Percentiles rank a stretch among this genome's conserved stretches.
Evolutionary conservation across 2,329 filamentous ascomycete species (phyloP).

Genomic region (Arthrinium puccinioides): DNA sequence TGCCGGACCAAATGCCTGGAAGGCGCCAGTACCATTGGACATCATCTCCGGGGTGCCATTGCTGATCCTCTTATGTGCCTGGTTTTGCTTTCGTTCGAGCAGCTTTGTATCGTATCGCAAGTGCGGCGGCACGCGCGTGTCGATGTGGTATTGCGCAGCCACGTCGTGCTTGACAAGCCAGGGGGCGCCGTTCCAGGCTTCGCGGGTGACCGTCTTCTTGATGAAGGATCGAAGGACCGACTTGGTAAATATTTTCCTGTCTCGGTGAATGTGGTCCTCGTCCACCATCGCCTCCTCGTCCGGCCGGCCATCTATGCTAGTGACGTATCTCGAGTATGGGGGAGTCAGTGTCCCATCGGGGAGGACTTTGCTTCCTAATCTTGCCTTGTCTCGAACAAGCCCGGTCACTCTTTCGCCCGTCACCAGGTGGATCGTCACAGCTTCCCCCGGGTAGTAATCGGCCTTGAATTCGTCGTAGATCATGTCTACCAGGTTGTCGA

Average conservation of each 20-base stretch:
- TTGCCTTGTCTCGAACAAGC: conserved; percentile 77
- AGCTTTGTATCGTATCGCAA: conserved; percentile 75
- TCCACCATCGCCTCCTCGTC: conserved; percentile 73
- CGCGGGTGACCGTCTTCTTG: conserved; percentile 86
- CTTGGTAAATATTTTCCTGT: conserved; percentile 91
- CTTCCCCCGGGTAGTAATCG: conserved; percentile 86
- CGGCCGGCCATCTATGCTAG: conserved; percentile 61
- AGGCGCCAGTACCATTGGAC: conserved; percentile 11
- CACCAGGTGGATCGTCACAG: conserved; percentile 65
- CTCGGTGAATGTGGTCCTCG: conserved; percentile 74
- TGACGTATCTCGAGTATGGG: conserved; percentile 73
- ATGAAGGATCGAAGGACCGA: conserved; percentile 89
- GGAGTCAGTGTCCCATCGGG: conserved; percentile 64
- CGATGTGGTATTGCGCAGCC: conserved; percentile 77
- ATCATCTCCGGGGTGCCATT: conserved; percentile 22
- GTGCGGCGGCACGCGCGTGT: conserved; percentile 77
- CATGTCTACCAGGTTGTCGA: conserved; percentile 70
- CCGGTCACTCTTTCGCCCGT: conserved; percentile 66
- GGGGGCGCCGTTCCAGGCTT: conserved; percentile 91
- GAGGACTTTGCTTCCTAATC: conserved; percentile 55
- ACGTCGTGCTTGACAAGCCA: conserved; percentile 90
- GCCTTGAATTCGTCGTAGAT: conserved; percentile 75
- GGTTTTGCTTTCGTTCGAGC: conserved; percentile 66
- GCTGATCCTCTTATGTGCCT: conserved; percentile 55
- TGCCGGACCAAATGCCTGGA: conserved; percentile 36